Evolutionary conservation across 129 eudicot genomes (phyloP).

Genomic region (Artemisia annua): DNA sequence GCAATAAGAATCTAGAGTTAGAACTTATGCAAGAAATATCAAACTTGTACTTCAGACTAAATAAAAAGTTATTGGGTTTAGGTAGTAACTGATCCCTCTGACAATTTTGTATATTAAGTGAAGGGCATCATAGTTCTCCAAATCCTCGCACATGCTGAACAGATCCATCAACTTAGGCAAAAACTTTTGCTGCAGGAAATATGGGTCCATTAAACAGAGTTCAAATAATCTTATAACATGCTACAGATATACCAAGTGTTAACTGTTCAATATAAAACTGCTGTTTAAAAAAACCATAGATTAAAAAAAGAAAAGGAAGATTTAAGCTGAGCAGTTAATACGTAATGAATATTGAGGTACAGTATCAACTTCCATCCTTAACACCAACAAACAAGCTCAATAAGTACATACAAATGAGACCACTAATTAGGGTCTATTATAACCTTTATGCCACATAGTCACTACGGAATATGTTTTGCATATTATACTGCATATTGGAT

Average conservation of each 20-base stretch:
- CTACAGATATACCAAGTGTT: constrained; percentile 1
- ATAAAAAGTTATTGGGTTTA: constrained; percentile 9
- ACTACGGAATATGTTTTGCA: too few species aligned
- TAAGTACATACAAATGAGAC: too few species aligned
- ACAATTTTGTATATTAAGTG: constrained; percentile 75
- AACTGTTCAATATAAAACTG: background rate
- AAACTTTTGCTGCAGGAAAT: constrained; percentile 69
- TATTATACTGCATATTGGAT: too few species aligned
- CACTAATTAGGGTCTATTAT: too few species aligned
- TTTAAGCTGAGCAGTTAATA: constrained; percentile 9
- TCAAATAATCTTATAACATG: background rate
- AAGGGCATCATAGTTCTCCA: constrained; percentile 78
- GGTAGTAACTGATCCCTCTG: constrained; percentile 75
- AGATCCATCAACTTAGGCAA: constrained; percentile 82
- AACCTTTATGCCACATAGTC: too few species aligned
- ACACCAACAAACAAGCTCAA: too few species aligned
- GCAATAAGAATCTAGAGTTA: constrained; percentile 29
- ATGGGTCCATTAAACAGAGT: constrained; percentile 12
- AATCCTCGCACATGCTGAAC: constrained; percentile 78
- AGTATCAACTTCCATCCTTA: background rate
- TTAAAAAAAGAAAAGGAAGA: background rate
- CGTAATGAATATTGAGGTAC: background rate
- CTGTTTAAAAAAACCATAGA: background rate
- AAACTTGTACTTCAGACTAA: background rate
- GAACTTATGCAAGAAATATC: constrained; percentile 14